Evolutionary conservation across 2,329 filamentous ascomycete genomes (phyloP), one percentile per base, ranked within the genome.

Genomic region (Pseudogymnoascus sp.): DNA sequence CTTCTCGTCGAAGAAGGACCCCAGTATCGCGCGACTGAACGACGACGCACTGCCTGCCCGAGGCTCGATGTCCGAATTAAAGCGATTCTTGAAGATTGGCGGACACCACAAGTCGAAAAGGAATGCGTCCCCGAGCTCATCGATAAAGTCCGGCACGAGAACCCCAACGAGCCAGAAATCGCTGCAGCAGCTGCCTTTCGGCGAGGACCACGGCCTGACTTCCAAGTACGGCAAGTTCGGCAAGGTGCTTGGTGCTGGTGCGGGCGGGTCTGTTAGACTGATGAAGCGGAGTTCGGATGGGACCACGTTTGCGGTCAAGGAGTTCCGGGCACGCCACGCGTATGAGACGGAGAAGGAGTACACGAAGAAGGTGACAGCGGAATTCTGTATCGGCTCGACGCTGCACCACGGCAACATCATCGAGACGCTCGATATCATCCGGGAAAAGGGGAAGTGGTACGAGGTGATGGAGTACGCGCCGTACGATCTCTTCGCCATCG

Each of bases 401-500:
- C 80, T 99, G 38, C 95, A 97, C 71, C 95, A 99, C 71, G 93
- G 95, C 70, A 99, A 99, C 74, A 92, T 99, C 69, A 97, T 99
- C 71, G 95, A 99, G 76, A 97, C 95, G 0, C 83, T 99, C 68
- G 95, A 99, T 75, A 96, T 99, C 67, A 86, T 99, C 10, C 90
- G 96, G 69, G 95, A 99, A 77, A 95, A 93, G 76, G 87, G 86
- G 61, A 92, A 89, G 68, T 99, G 95, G 91, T 99, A 92, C 72
- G 93, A 97, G 73, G 95, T 99, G 44, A 99, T 99, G 95, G 95
- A 99, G 74, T 99, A 96, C 72, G 95, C 93, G 10, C 95, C 95
- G 0, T 99, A 82, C 72, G 95, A 99, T 74, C 82, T 99, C 31
- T 99, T 99, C 74, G 95, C 95, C 11, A 96, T 96, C 68, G 95